Evolutionary conservation across 2,329 filamentous ascomycete genomes (phyloP), one percentile per base, ranked within the genome.

Genomic region (Fusarium piperis): DNA sequence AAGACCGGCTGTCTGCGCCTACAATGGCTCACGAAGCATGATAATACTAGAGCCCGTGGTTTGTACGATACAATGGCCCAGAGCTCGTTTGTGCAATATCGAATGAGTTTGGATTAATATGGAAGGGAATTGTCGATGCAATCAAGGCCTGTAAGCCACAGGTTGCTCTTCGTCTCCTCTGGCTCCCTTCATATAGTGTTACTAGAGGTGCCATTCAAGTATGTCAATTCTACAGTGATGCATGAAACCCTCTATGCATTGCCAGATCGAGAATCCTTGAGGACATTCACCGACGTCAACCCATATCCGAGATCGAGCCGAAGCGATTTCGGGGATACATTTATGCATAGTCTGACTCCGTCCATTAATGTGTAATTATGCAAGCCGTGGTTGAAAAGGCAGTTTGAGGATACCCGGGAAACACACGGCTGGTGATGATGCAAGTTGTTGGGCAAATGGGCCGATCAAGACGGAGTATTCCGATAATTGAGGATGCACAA

Each of bases 11-110:
- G 53, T n/a, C 28, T 62, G n/a, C 58, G 70, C 20, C 28, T 72
- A 13, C 70, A 72, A 20, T 72, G 70, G 70, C 52, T 72, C 10
- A 72, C 70, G 0, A 72, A 70, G 46, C 62, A 70, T 15, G 70
- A 72, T 10, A 72, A 72, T 23, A 15, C 57, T 6, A 33, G 23
- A 7, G 70, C 70, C 1, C 32, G 70, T 1, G 44, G 57, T 11
- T 55, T 72, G 4, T 72, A 72, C 15, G 70, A 72, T 16, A 72
- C 70, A 1, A 8, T 72, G 32, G 70, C 55, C 2, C 69, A 72
- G 11, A 70, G 20, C 2, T 56, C 66, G 0, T 72, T 72, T 38
- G 66, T 72, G 6, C 70, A 72, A 30, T 72, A 72, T 30, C 35
- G 70, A 23, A 64, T 72, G 55, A 26, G 33, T 1, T 7, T 72